phyloP scores from a whole-genome alignment of 2,329 filamentous ascomycete genomes.

The Pseudogymnoascus sp. region DNA sequence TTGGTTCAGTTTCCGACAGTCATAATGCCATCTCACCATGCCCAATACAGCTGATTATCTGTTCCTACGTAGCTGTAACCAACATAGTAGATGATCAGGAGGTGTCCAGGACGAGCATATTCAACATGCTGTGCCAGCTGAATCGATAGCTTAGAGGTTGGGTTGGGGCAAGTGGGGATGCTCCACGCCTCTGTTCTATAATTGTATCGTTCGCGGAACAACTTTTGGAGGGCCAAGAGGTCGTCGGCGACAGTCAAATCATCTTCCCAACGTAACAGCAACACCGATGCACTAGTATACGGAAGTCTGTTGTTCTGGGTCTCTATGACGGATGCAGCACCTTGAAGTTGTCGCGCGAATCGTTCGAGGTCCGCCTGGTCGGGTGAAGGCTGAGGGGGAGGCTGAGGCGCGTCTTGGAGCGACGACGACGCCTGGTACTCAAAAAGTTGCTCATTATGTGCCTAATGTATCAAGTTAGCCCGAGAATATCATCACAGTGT shows the following conservation, averaged over 20 bases:
- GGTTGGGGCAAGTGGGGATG: conserved; percentile 51
- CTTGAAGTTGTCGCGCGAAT: conserved; percentile 59
- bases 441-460: conserved; percentile 21
- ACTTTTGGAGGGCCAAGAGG: conserved; percentile 45
- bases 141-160: conserved; percentile 53
- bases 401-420: conserved; percentile 9
- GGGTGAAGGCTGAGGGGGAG: conserved; percentile 19
- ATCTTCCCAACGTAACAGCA: conserved; percentile 56
- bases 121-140: conserved; percentile 54
- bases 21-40: conserved; percentile 44
- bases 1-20: conserved; percentile 11
- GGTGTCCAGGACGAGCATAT: conserved; percentile 47
- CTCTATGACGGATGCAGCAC: conserved; percentile 60
- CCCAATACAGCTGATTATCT: conserved; percentile 58
- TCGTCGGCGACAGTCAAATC: conserved; percentile 47
- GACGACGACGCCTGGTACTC: conserved; percentile 17
- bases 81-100: conserved; percentile 58
- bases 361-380: conserved; percentile 50
- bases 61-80: conserved; percentile 51
- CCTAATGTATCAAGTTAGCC: conserved; percentile 17
- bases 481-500: not conserved
- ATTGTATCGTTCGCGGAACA: conserved; percentile 52
- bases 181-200: conserved; percentile 53
- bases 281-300: conserved; percentile 51
- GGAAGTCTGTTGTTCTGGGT: conserved; percentile 51